phyloP scores from a whole-genome alignment of 331 rosid species.

The Acacia concinna region DNA sequence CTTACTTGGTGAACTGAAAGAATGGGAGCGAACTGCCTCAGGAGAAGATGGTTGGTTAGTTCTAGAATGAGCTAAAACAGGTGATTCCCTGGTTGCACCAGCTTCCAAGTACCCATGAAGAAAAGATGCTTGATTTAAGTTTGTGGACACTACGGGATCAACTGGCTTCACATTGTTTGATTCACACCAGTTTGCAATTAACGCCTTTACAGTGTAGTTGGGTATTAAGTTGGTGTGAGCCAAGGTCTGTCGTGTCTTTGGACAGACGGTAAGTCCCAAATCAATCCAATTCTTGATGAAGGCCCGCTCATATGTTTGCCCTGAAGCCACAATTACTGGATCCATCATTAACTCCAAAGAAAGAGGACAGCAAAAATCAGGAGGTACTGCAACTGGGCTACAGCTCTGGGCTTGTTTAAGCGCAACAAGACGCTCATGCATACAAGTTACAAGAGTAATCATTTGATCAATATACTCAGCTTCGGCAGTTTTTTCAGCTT shows the following conservation, averaged over 20 bases:
- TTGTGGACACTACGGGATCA: slow-evolving; percentile 54
- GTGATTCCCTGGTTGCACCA: slow-evolving; percentile 62
- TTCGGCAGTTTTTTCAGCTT: slow-evolving; percentile 71
- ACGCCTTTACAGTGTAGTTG: slow-evolving; percentile 95
- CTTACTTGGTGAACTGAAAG: slow-evolving; percentile 62
- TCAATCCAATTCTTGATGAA: slow-evolving; percentile 93
- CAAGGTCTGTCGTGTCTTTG: slow-evolving; percentile 90
- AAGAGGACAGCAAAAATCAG: slow-evolving; percentile 98
- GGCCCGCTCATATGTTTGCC: slow-evolving; percentile 94
- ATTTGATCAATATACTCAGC: slow-evolving; percentile 75
- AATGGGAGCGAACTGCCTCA: slow-evolving; percentile 58
- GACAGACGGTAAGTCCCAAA: slow-evolving; percentile 91
- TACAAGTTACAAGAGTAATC: slow-evolving; percentile 57
- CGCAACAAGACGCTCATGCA: slow-evolving; percentile 63
- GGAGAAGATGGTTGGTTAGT: slow-evolving; percentile 65
- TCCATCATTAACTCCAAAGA: slow-evolving; percentile 98
- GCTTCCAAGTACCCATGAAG: slow-evolving; percentile 66
- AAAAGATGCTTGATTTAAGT: slow-evolving; percentile 55
- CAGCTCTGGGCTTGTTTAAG: slow-evolving; percentile 68
- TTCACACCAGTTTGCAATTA: slow-evolving; percentile 98
- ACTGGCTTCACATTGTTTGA: slow-evolving; percentile 77
- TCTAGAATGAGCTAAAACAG: slow-evolving; percentile 60
- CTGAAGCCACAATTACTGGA: slow-evolving; percentile 98
- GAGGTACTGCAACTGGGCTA: slow-evolving; percentile 80
- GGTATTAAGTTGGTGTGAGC: slow-evolving; percentile 88